Base-by-base conservation (phyloP, 106 monocot genomes). In the Amphibolis antarctica region DNA sequence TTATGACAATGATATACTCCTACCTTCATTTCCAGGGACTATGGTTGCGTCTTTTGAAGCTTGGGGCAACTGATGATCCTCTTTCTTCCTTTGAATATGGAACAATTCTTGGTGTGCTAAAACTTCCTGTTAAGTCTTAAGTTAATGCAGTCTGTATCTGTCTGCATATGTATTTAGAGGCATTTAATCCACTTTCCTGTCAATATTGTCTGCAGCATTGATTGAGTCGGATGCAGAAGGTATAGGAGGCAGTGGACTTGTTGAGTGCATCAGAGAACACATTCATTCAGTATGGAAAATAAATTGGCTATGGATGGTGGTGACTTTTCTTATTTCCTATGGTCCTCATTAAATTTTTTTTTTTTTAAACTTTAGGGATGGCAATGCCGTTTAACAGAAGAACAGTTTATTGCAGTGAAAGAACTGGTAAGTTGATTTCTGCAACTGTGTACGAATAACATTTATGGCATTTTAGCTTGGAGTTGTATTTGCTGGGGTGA, bases 31-130 rank as follows among this genome's bases (percentile, higher is more conserved):
- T 26, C 14, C 43, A 98, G 98, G 90, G 98, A 63, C 77, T 98
- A 44, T 98, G 98, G 98, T 71, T 87, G 73, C 86, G 90, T 42
- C 87, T 98, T 72, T 77, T 98, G 56, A 91, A 85, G 71, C 87
- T 98, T 71, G 87, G 98, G 20, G 87, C 87, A 61, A 91, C 98
- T 63, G 98, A 98, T 51, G 98, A 98, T 83, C 98, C 98, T 65
- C 88, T 98, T 62, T 91, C 98, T 73, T 98, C 98, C 52, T 98
- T 98, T 85, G 98, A 98, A 77, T 91, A 98, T 73, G 98, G 98
- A 75, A 98, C 98, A 46, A 98, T 98, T 62, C 85, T 98, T 65
- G 98, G 98, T 98, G 80, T 58, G 62, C n/a, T 42, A 63, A 46
- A 63, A 63, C 42, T 4, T 45, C 46, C n/a, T 63, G 45, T 45